A percentile compares a stretch with the other conserved stretches of the same genome.
These are phyloP conservation scores for Boehmeria nivea DNA, from an alignment of 306 rosid species.

Conservation along the genomic window DNA sequence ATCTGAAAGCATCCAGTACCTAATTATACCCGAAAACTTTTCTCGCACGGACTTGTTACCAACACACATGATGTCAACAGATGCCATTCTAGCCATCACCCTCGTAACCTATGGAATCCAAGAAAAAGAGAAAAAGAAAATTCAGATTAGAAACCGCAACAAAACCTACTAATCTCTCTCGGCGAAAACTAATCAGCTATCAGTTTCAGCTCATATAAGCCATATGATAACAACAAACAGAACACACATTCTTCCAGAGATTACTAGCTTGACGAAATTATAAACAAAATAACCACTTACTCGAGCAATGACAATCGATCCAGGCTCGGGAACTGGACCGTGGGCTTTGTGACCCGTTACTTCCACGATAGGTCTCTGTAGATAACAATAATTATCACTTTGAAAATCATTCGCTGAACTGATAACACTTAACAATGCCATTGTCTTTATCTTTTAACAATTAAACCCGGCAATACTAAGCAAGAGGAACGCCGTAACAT, in stretches of 20 bases:
- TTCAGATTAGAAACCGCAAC: not conserved
- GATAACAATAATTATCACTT: not conserved
- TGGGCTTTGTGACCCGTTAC: conserved; percentile 85
- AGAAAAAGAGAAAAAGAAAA: not conserved
- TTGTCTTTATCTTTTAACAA: no score
- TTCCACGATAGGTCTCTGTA: conserved; percentile 71
- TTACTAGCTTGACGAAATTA: not conserved
- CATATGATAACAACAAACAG: not conserved
- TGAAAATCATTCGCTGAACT: not conserved
- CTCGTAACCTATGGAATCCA: conserved; percentile 54
- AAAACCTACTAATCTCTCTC: not conserved
- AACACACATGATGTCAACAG: conserved; percentile 86
- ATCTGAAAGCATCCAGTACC: conserved; percentile 31
- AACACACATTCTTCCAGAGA: not conserved
- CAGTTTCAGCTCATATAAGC: not conserved
- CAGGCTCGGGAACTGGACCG: conserved; percentile 81
- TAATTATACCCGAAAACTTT: conserved; percentile 69
- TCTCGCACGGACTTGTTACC: conserved; percentile 71
- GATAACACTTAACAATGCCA: not conserved
- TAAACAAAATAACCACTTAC: conserved; percentile 32
- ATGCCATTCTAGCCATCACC: conserved; percentile 68
- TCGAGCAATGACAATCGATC: conserved; percentile 68
- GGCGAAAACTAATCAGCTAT: not conserved
- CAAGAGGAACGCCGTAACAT: no score
- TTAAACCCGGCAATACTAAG: no score